These are phyloP conservation scores for Zychaea mexicana DNA, from an alignment of 371 early-diverging fungal genomes.

Conservation along the genomic window DNA sequence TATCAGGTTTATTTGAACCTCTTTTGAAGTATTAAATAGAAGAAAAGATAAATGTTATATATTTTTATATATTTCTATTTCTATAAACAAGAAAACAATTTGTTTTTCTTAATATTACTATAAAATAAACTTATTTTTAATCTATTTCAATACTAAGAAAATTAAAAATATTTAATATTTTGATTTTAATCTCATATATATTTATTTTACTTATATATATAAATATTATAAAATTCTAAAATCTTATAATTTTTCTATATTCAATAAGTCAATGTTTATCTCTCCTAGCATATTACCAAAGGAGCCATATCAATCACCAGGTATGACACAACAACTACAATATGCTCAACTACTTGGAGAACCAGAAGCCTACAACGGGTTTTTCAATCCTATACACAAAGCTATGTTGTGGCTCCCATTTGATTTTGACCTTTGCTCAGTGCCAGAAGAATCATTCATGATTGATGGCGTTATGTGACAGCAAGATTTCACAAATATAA, in stretches of 20 bases:
- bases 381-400: not conserved
- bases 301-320: not conserved
- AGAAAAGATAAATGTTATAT: no score
- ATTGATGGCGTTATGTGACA: not conserved
- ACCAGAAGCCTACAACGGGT: not conserved
- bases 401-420: not conserved
- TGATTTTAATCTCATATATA: no score
- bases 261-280: not conserved
- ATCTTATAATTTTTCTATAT: not conserved
- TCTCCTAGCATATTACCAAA: not conserved
- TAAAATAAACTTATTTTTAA: no score
- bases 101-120: no score
- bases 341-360: not conserved
- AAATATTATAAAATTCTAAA: no score
- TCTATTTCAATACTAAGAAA: no score
- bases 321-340: not conserved
- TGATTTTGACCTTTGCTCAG: not conserved
- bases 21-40: no score
- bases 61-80: no score
- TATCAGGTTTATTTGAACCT: no score
- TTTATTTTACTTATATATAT: no score
- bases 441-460: constrained; percentile 7
- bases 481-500: constrained; percentile 2
- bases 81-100: no score
- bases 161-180: no score